Percentiles rank a stretch among this genome's conserved stretches.
These are phyloP conservation scores for Phragmites australis DNA, from an alignment of 176 grass and related monocot genomes.

Conservation along the genomic window DNA sequence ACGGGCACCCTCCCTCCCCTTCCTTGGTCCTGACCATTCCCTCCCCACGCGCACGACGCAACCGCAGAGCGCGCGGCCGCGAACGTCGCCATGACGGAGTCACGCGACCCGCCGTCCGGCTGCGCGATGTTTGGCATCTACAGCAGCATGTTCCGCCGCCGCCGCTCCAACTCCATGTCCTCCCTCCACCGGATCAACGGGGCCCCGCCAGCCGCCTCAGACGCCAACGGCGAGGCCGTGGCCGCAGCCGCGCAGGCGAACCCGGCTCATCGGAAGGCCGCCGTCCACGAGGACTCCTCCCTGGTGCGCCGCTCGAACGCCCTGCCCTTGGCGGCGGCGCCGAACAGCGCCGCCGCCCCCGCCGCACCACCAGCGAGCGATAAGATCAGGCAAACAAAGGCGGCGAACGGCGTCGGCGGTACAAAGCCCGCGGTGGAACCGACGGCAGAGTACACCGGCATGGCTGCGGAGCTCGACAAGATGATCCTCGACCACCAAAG, in stretches of 20 bases:
- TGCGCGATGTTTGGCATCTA: slow-evolving; percentile 78
- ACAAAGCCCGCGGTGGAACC: slow-evolving; percentile 6
- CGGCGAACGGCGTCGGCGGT: slow-evolving; percentile 24
- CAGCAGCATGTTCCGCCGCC: slow-evolving; percentile 69
- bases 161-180: slow-evolving; percentile 60
- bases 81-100: slow-evolving; percentile 52
- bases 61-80: slow-evolving; percentile 20
- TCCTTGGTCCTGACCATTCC: slow-evolving; percentile 3
- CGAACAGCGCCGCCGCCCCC: not conserved
- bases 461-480: slow-evolving; percentile 79
- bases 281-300: slow-evolving; percentile 33
- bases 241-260: slow-evolving; percentile 12
- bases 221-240: not conserved
- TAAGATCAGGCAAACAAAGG: not conserved
- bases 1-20: slow-evolving; percentile 2
- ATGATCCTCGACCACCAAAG: slow-evolving; percentile 75
- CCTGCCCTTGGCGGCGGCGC: not conserved
- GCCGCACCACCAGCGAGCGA: not conserved
- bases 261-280: slow-evolving; percentile 23
- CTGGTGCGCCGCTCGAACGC: slow-evolving; percentile 29
- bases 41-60: slow-evolving; percentile 17
- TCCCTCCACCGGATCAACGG: slow-evolving; percentile 51
- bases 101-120: slow-evolving; percentile 58
- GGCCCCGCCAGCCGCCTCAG: not conserved
- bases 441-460: slow-evolving; percentile 54